Base-by-base conservation (phyloP, 768 basidiomycete genomes). In the Lentinula lateritia region DNA sequence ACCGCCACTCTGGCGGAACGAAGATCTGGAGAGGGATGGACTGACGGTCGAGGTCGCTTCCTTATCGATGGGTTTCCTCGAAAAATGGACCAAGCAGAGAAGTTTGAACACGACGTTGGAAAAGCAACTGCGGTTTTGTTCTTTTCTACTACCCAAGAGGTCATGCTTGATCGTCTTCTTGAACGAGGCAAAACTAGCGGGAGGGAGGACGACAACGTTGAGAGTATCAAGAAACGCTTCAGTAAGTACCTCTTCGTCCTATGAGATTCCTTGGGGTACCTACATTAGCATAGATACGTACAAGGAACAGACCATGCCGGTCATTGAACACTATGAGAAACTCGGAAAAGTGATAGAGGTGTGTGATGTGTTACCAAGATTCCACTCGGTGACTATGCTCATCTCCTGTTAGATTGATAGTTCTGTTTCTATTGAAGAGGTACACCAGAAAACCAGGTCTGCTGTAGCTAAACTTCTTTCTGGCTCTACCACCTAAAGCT, bases 141-240 rank as follows among this genome's bases (percentile, higher is more conserved):
- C 80, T 93, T 91, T 75, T 80, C 84, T 7, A 95, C 94, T 8
- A 88, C 91, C 13, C 89, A 98, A 70, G 84, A 92, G 52, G 88
- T 94, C 65, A 92, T 98, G 89, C 81, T 90, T 34, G 73, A 80
- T 64, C 90, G 97, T 58, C 79, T 99, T 61, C 80, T 95, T 56
- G 89, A 95, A 73, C 87, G 97, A 23, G 89, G 89, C 28, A 89
- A 98, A 80, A 98, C 95, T 0, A 93, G 90, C 60, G 96, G 97
- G 15, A 82, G 97, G 13, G 95, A 94, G 68, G 97, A 99, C 68
- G 97, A 99, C 72, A 99, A 99, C 70, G 79, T 78, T 12, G 93
- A 96, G 73, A 93, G 88, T 71, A 96, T 99, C 75, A 89, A 84
- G 76, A 99, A 98, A 75, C 90, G 97, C n/a, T 98, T 98, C 79